Evolutionary conservation across 2,329 filamentous ascomycete genomes (phyloP).

Genomic region (Colletotrichum musicola): DNA sequence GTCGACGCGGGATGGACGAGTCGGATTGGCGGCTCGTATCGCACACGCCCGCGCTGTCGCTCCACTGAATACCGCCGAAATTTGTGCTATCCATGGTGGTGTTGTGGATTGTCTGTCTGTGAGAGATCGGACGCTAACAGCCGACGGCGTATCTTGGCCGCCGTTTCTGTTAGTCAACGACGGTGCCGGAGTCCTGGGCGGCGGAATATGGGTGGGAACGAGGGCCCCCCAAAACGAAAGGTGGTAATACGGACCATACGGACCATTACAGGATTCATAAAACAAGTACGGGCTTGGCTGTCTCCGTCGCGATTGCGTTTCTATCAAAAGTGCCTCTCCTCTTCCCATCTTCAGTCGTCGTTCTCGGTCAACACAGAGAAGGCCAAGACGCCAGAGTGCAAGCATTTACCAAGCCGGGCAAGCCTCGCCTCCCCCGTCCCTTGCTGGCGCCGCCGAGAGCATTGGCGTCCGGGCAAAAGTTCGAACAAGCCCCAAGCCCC

Average conservation of each 20-base stretch:
- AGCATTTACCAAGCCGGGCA: slow-evolving; percentile 26
- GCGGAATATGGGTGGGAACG: background rate
- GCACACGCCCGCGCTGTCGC: background rate
- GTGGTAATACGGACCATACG: background rate
- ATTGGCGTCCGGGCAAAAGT: slow-evolving; percentile 23
- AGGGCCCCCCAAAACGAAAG: slow-evolving; percentile 16
- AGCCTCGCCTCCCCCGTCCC: slow-evolving; percentile 19
- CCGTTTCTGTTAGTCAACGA: slow-evolving; percentile 29
- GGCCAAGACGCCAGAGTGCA: slow-evolving; percentile 30
- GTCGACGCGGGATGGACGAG: slow-evolving; percentile 19
- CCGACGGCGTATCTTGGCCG: background rate
- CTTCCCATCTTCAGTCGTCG: slow-evolving; percentile 12
- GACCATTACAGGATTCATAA: slow-evolving; percentile 2
- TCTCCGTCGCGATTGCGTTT: slow-evolving; percentile 1
- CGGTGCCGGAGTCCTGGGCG: slow-evolving; percentile 23
- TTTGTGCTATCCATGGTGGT: slow-evolving; percentile 19
- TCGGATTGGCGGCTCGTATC: slow-evolving; percentile 26
- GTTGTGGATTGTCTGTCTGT: slow-evolving; percentile 9
- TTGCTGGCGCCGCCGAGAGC: slow-evolving; percentile 31
- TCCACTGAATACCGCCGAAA: slow-evolving; percentile 36
- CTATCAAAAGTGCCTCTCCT: slow-evolving; percentile 24
- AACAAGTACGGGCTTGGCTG: slow-evolving; percentile 22
- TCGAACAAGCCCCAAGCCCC: background rate
- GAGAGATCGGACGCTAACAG: slow-evolving; percentile 8
- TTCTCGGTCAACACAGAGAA: slow-evolving; percentile 1